Base-by-base conservation (phyloP, 2,329 filamentous ascomycete genomes). In the Akanthomyces dipterigenus region DNA sequence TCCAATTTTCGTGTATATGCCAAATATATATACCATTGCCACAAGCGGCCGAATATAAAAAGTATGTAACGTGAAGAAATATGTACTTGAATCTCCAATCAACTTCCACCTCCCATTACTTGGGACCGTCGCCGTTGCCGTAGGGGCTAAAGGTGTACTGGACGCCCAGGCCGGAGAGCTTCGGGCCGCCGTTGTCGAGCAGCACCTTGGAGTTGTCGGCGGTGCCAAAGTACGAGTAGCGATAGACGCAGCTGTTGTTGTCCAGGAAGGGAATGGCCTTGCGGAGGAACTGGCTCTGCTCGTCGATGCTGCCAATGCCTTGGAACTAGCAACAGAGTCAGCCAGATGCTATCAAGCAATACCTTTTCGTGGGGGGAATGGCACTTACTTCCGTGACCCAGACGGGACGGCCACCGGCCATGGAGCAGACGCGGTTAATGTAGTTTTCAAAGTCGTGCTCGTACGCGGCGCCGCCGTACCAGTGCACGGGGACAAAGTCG, bases 401-500 rank as follows among this genome's bases (percentile, higher is more conserved):
- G 63, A 81, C 67, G 22, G 71, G 70, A 61, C 73, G 72, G 20
- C 69, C 70, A 49, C 69, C 68, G 36, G 68, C 70, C 20, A 75
- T 67, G 12, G 63, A 63, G 61, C 74, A 73, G 36, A 77, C 76
- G n/a, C 74, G 67, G 28, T 69, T 56, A 45, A 80, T 66, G 67
- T 79, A 76, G 58, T 68, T 60, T 69, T 79, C 74, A 70, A 81
- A 78, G 67, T 77, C 76, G 5, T 67, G 66, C 8, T 71, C 67
- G 62, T 73, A 70, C 55, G 68, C 65, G 40, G 70, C 70, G 36
- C 67, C 65, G 61, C 76, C 75, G 63, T 81, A 81, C 78, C 78
- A 81, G 65, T 81, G 79, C 36, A 80, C 71, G 64, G 73, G 71
- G 55, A 80, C 65, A 63, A 75, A 77, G 67, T 80, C 77, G 50